Conservation (phyloP, 129 eudicot genomes). For the carrot (Daucus carota) region DNA sequence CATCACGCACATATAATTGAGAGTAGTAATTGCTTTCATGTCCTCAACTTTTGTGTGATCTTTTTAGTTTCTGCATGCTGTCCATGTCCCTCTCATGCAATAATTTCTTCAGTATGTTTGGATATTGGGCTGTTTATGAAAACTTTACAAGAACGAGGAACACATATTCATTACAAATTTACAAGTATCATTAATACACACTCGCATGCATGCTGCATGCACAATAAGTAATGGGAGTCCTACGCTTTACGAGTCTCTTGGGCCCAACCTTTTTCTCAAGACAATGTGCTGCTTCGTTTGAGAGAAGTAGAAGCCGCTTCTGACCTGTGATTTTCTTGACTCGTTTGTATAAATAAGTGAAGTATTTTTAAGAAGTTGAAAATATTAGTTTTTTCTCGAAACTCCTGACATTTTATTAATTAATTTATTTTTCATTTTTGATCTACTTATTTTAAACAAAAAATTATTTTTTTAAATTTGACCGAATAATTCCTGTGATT, state of each 20-base stretch:
- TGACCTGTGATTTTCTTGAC: too few relatives aligned
- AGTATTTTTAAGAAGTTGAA: too few relatives aligned
- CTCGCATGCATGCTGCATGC: not conserved
- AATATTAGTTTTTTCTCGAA: too few relatives aligned
- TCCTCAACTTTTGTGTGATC: not conserved
- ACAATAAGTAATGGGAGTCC: not conserved
- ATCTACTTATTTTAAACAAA: too few relatives aligned
- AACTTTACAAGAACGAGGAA: not conserved
- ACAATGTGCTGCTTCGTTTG: too few relatives aligned
- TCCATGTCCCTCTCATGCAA: constrained; percentile 1
- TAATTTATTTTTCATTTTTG: too few relatives aligned
- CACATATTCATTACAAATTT: not conserved
- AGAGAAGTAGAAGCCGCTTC: too few relatives aligned
- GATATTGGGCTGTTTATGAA: not conserved
- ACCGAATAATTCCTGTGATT: too few relatives aligned
- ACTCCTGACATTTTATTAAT: too few relatives aligned
- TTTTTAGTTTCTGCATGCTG: not conserved
- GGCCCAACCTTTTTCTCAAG: not conserved
- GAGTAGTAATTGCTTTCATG: too few relatives aligned
- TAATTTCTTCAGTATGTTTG: not conserved
- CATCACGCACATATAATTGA: not conserved
- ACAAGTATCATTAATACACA: not conserved
- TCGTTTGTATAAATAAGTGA: too few relatives aligned
- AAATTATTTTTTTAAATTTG: too few relatives aligned
- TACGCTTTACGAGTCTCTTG: not conserved